Evolutionary conservation across 257 asterid genomes (phyloP).

Genomic region (Mitragyna speciosa): DNA sequence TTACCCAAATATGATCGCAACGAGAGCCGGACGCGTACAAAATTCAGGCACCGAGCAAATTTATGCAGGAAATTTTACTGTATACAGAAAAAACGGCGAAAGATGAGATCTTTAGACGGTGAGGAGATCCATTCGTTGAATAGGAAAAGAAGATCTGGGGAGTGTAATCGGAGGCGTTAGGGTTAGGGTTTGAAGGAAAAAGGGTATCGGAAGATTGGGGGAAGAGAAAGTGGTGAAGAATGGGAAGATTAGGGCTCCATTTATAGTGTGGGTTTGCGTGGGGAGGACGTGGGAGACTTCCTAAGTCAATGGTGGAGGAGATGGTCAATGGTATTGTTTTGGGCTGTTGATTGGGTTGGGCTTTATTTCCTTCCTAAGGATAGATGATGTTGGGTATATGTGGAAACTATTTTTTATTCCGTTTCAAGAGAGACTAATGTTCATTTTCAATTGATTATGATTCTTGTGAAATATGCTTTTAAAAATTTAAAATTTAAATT

Average conservation of each 20-base stretch:
- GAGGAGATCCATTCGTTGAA: constrained; percentile 5
- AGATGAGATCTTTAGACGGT: neutral
- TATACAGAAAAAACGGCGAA: neutral
- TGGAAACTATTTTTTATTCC: too few relatives aligned
- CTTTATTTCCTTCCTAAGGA: too few relatives aligned
- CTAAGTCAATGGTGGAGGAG: neutral
- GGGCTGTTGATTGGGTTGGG: neutral
- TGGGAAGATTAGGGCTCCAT: neutral
- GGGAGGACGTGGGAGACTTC: neutral
- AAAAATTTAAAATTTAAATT: too few relatives aligned
- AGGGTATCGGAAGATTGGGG: neutral
- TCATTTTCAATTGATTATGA: too few relatives aligned
- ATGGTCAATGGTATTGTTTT: neutral
- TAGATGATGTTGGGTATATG: neutral
- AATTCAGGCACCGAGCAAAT: neutral
- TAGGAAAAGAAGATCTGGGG: neutral
- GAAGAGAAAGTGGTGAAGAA: neutral
- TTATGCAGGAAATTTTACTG: neutral
- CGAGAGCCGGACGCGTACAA: neutral
- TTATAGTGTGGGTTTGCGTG: too few relatives aligned
- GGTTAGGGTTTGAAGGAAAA: constrained; percentile 20
- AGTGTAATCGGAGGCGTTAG: neutral
- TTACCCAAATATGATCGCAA: constrained; percentile 12
- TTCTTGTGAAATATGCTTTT: too few relatives aligned
- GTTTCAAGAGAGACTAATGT: too few relatives aligned